Evolutionary conservation across 805 yeast genomes (phyloP), one percentile per base, ranked within the genome.

Genomic region (Myxozyma nipponensis): DNA sequence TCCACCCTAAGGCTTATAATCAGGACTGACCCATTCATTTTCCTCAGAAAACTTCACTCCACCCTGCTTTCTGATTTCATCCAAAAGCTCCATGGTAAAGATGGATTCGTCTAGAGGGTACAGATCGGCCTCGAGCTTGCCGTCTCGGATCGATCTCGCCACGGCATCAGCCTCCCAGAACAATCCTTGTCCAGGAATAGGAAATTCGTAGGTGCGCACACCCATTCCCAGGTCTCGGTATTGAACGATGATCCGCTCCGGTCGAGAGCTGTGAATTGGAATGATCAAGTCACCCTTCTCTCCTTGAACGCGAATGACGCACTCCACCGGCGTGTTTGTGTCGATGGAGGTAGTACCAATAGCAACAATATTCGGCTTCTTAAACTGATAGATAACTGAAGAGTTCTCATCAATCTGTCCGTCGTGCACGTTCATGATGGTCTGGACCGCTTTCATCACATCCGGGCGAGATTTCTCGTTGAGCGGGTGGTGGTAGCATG

Each of bases 101-200:
- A 75, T 56, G 28, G 77, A 70, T 64, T 80, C 83, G 3, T 61
- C 70, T 62, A 68, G 69, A 2, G 81, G 74, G 61, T 72, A 64
- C 2, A 62, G 41, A 18, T 58, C 63, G 51, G 72, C 70, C 54
- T 72, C 69, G 15, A 62, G 58, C 47, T 64, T 67, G 10, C 78
- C 78, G 15, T 62, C 65, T 4, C 60, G 47, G 37, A 79, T 66
- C 47, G 73, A 77, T 42, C 69, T 63, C 2, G 79, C 82, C 26
- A 72, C 73, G 3, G 77, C 80, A 57, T 77, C 74, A 1, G 82
- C 82, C 64, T 79, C 83, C 62, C 73, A 74, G 57, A 75, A 75
- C 62, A 78, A 74, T 0, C 84, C 84, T 42, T 67, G 62, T 40
- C 64, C 66, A 9, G 57, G 58, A 32, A 57, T 49, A 3, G 52